Percentiles rank a stretch among this genome's conserved stretches.
Conservation (phyloP, 176 grass and related monocot species). For the Otatea glauca region DNA sequence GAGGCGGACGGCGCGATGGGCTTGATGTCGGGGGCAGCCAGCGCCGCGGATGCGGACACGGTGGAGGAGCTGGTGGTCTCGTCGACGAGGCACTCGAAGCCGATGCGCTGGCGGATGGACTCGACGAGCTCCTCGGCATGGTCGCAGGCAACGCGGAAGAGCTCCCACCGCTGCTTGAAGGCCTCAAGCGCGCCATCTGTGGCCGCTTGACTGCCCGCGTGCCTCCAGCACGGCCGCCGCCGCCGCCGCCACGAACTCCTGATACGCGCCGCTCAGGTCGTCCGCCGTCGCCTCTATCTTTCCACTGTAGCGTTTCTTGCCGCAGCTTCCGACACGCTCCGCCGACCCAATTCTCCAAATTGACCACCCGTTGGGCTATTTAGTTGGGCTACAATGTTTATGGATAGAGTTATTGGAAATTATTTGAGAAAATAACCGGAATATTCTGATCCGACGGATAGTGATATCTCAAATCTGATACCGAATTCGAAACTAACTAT, state of each 20-base stretch:
- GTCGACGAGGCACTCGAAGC: constrained; percentile 90
- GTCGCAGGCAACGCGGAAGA: constrained; percentile 81
- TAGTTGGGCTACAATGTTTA: too few species aligned
- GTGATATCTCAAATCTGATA: too few species aligned
- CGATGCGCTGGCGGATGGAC: constrained; percentile 82
- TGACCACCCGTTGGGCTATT: too few species aligned
- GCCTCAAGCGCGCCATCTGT: constrained; percentile 69
- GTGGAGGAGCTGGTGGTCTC: constrained; percentile 64
- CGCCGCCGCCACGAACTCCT: constrained; percentile 69
- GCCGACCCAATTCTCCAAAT: neutral
- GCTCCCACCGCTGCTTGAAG: constrained; percentile 86
- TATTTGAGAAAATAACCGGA: too few species aligned
- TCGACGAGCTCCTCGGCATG: constrained; percentile 84
- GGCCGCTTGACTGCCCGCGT: constrained; percentile 44
- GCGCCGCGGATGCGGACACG: neutral
- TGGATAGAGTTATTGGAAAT: too few species aligned
- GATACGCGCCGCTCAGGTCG: constrained; percentile 66
- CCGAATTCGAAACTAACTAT: too few species aligned
- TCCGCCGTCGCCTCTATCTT: constrained; percentile 25
- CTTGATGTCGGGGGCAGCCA: constrained; percentile 49
- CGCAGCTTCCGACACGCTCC: constrained; percentile 5
- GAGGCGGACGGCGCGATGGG: constrained; percentile 70
- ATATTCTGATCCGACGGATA: too few species aligned
- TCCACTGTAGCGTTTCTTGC: neutral
- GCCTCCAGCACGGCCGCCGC: constrained; percentile 59